phyloP scores from a whole-genome alignment of 2,329 filamentous ascomycete species.

The Cordyceps javanica region DNA sequence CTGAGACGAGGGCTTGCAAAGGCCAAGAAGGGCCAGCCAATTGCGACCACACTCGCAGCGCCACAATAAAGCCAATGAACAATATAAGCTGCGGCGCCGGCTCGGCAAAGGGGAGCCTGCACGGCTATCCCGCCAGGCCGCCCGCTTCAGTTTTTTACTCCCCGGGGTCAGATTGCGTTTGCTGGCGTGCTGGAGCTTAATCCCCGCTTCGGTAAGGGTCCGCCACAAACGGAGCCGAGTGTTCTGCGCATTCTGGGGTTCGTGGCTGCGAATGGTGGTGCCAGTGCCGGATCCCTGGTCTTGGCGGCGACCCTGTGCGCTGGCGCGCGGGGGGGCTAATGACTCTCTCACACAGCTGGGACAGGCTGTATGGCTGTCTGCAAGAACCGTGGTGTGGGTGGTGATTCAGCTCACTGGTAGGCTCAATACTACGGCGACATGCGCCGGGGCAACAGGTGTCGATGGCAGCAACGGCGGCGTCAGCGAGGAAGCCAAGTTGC shows the following conservation, averaged over 20 bases:
- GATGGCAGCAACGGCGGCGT: not conserved
- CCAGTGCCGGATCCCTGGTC: slow-evolving; percentile 10
- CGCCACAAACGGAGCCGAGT: not conserved
- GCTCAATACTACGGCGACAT: not conserved
- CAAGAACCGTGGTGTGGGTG: not conserved
- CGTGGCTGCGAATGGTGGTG: slow-evolving; percentile 1
- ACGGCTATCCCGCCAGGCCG: slow-evolving; percentile 4
- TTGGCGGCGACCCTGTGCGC: slow-evolving; percentile 11
- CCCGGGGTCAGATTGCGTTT: slow-evolving; percentile 9
- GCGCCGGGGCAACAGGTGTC: not conserved
- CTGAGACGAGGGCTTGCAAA: slow-evolving; percentile 5
- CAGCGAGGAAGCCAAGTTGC: not conserved
- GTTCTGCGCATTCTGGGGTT: slow-evolving; percentile 7
- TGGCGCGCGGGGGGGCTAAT: not conserved
- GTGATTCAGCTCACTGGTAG: not conserved
- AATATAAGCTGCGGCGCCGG: slow-evolving; percentile 8
- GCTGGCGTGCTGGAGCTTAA: slow-evolving; percentile 4
- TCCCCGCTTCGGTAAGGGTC: not conserved
- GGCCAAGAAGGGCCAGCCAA: not conserved
- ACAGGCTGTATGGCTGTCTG: not conserved
- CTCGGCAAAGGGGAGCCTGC: slow-evolving; percentile 7
- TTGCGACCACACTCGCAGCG: not conserved
- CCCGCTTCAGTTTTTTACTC: not conserved
- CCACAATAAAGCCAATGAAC: not conserved
- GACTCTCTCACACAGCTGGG: not conserved